These are phyloP conservation scores for Dichotomopilus funicola DNA, from an alignment of 2,329 filamentous ascomycete species.

Conservation along the genomic window DNA sequence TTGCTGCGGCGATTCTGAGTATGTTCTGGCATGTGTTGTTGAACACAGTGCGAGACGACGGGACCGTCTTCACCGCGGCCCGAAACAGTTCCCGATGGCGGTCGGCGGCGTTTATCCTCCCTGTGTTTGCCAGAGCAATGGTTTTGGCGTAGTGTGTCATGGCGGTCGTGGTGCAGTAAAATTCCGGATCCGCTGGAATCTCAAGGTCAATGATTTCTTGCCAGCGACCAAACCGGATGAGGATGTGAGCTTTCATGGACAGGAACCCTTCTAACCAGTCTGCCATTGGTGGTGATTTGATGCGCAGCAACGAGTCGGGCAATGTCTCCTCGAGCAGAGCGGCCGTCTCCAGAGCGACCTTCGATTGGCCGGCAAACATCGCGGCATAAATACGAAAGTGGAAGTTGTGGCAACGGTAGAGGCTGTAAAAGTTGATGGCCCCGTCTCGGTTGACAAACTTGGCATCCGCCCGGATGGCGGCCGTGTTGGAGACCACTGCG, in stretches of 20 bases:
- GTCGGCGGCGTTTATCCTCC: slow-evolving; percentile 48
- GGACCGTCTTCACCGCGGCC: slow-evolving; percentile 46
- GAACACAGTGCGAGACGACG: slow-evolving; percentile 56
- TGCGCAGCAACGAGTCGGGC: slow-evolving; percentile 55
- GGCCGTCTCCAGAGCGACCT: slow-evolving; percentile 55
- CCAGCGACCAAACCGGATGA: slow-evolving; percentile 70
- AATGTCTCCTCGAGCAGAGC: slow-evolving; percentile 54
- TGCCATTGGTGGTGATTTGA: slow-evolving; percentile 66
- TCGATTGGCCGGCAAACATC: slow-evolving; percentile 66
- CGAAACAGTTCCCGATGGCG: slow-evolving; percentile 45
- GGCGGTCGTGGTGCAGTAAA: slow-evolving; percentile 66
- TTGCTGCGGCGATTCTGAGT: slow-evolving; percentile 54
- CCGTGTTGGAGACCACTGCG: slow-evolving; percentile 60
- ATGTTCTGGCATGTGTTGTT: slow-evolving; percentile 61
- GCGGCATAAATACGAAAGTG: slow-evolving; percentile 72
- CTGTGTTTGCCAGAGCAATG: slow-evolving; percentile 56
- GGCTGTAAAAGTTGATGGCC: slow-evolving; percentile 64
- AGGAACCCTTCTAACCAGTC: slow-evolving; percentile 72
- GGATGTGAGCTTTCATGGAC: slow-evolving; percentile 59
- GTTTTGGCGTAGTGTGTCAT: slow-evolving; percentile 63
- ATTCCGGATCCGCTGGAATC: slow-evolving; percentile 48
- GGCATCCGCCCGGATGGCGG: slow-evolving; percentile 62
- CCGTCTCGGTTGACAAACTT: slow-evolving; percentile 55
- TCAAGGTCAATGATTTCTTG: slow-evolving; percentile 52
- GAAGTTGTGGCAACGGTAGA: slow-evolving; percentile 69